These are phyloP conservation scores for Fusarium agapanthi DNA, from an alignment of 2,329 filamentous ascomycete species.

Conservation along the genomic window DNA sequence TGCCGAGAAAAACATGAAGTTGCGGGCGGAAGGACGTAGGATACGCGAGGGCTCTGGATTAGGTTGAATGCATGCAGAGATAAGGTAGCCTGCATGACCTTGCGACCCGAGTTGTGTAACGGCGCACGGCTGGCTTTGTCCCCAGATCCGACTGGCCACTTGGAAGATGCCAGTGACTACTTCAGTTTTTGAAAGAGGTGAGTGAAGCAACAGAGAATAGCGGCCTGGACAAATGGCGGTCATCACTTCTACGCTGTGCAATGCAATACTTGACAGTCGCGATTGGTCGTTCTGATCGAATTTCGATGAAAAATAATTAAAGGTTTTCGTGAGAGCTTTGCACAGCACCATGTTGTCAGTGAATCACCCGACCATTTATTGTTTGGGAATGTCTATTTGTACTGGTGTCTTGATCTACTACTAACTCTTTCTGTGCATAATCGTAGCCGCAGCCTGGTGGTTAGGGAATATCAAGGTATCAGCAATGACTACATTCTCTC, in stretches of 20 bases:
- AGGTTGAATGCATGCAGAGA: background rate
- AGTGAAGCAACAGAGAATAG: background rate
- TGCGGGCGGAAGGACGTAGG: background rate
- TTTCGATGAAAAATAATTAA: too few species aligned
- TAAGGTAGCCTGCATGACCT: background rate
- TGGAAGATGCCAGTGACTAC: background rate
- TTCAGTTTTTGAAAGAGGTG: background rate
- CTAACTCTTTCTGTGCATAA: conserved; percentile 44
- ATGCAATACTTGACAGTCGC: background rate
- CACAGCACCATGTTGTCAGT: background rate
- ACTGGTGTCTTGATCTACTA: background rate
- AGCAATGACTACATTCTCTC: conserved; percentile 90
- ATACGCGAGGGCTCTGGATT: background rate
- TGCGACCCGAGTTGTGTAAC: background rate
- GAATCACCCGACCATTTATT: rapidly evolving
- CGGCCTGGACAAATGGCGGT: rapidly evolving
- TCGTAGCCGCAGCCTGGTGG: conserved; percentile 66
- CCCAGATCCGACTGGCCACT: background rate
- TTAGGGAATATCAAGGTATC: conserved; percentile 88
- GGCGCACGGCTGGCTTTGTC: background rate
- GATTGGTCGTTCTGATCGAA: too few species aligned
- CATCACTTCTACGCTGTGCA: background rate
- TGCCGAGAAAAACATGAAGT: background rate
- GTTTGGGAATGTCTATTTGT: background rate
- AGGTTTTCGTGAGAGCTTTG: background rate